Base-by-base conservation (phyloP, 2,329 filamentous ascomycete species). In the Aspergillus ochraceus region DNA sequence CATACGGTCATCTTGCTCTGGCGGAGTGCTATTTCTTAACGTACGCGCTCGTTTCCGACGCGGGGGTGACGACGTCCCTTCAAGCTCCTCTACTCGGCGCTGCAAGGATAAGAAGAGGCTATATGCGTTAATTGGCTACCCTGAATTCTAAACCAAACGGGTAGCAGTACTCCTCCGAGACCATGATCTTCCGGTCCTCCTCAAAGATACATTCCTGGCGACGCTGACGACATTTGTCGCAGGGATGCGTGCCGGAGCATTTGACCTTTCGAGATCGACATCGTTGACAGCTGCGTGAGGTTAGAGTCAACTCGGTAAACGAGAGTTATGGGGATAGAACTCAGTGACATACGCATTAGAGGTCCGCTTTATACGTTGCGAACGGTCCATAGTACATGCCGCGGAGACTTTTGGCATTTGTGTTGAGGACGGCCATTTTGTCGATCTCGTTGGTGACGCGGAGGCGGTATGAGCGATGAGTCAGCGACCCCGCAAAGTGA, bases 101-200 rank as follows among this genome's bases (percentile, higher is more conserved):
- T 61, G 63, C 32, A 66, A 51, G 14, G 59, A 67, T 11, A 63
- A 45, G 26, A 67, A 65, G 6, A 67, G 14, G 50, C 63, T 66
- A 19, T 20, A 12, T 3, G n/a, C 8, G 39, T 32, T 11, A 57
- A 17, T 32, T 22, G 3, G 5, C 17, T 12, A 12, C 47, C 14
- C 12, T 5, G 47, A n/a, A 9, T 19, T 4, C 24, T 6, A 3
- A 6, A 22, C 6, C 30, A 22, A 6, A 2, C 4, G 2, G 47
- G 14, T 1, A 10, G 6, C 11, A 22, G 49, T 66, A 79, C 78
- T 75, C 76, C 68, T 74, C 71, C 10, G 78, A 79, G 2, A 81
- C 77, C 8, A 80, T 66, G 24, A 81, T 71, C 59, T 80, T 80
- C 36, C 79, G 74, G 42, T 79, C 76, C 42, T 74, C 71, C 50